These are phyloP conservation scores for Coemansia sp. DNA, from an alignment of 371 early-diverging fungal species.

Conservation along the genomic window DNA sequence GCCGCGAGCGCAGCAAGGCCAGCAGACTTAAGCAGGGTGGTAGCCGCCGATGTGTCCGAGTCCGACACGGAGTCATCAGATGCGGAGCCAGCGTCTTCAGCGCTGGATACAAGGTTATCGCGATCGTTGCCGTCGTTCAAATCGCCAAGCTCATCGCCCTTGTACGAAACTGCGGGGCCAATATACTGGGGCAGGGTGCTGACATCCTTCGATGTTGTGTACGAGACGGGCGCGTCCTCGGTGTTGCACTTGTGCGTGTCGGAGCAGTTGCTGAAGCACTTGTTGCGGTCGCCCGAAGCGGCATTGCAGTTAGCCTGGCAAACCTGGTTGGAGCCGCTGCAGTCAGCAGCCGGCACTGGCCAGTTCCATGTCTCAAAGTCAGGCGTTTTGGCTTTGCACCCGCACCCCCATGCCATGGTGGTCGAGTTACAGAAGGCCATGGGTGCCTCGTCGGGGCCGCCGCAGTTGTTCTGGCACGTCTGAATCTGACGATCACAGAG, in stretches of 20 bases:
- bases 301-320: conserved; percentile 40
- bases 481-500: conserved; percentile 45
- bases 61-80: not conserved
- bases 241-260: conserved; percentile 47
- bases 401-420: conserved; percentile 54
- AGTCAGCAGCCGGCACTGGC: conserved; percentile 49
- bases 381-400: conserved; percentile 37
- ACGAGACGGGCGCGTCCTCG: conserved; percentile 50
- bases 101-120: conserved; percentile 1
- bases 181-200: conserved; percentile 24
- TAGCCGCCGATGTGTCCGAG: not conserved
- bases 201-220: conserved; percentile 23
- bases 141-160: conserved; percentile 39
- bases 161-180: conserved; percentile 50
- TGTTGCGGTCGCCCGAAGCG: conserved; percentile 17
- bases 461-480: conserved; percentile 50
- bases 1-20: conserved; percentile 9
- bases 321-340: conserved; percentile 30
- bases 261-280: conserved; percentile 35
- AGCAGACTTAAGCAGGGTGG: conserved; percentile 11
- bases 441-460: conserved; percentile 42
- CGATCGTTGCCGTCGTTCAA: conserved; percentile 48
- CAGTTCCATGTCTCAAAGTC: conserved; percentile 44
- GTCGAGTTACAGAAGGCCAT: conserved; percentile 49
- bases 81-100: not conserved